Conservation (phyloP, 805 yeast species). For the Wickerhamomyces sydowiorum region DNA sequence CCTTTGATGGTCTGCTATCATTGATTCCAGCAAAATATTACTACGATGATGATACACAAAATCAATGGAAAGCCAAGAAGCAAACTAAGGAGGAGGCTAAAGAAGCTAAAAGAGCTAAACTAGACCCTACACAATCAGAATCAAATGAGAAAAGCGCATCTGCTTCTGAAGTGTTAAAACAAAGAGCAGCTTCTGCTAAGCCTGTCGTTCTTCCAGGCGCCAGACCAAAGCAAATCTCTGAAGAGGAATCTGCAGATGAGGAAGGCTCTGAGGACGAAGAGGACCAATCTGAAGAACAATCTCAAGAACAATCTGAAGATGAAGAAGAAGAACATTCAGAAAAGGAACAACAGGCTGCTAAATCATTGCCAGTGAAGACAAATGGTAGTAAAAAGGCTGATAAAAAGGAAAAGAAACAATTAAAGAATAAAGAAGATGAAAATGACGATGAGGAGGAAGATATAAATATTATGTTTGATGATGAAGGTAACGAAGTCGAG, state of each 20-base stretch:
- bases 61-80: slow-evolving; percentile 88
- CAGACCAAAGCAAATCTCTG: slow-evolving; percentile 16
- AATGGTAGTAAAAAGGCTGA: slow-evolving; percentile 2
- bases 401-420: slow-evolving; percentile 10
- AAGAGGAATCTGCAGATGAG: slow-evolving; percentile 6
- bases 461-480: slow-evolving; percentile 55
- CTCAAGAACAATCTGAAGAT: no score
- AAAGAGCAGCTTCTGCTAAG: slow-evolving; percentile 48
- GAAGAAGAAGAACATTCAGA: slow-evolving; percentile 16
- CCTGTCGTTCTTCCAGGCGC: slow-evolving; percentile 34
- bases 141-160: slow-evolving; percentile 43
- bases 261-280: slow-evolving; percentile 8
- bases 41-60: slow-evolving; percentile 83
- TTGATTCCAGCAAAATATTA: slow-evolving; percentile 92
- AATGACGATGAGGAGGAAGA: slow-evolving; percentile 26
- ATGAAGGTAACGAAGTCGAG: slow-evolving; percentile 54
- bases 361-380: slow-evolving; percentile 11
- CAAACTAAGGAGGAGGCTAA: slow-evolving; percentile 59
- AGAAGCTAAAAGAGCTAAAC: slow-evolving; percentile 59
- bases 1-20: slow-evolving; percentile 85
- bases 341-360: slow-evolving; percentile 20
- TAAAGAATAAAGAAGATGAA: slow-evolving; percentile 17
- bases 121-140: slow-evolving; percentile 58
- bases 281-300: slow-evolving; percentile 6
- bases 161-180: slow-evolving; percentile 57